Percentiles rank a stretch among this genome's conserved stretches.
Evolutionary conservation across 352 stramenopile species (phyloP).

Genomic region (Pythium rhizo-oryzae): DNA sequence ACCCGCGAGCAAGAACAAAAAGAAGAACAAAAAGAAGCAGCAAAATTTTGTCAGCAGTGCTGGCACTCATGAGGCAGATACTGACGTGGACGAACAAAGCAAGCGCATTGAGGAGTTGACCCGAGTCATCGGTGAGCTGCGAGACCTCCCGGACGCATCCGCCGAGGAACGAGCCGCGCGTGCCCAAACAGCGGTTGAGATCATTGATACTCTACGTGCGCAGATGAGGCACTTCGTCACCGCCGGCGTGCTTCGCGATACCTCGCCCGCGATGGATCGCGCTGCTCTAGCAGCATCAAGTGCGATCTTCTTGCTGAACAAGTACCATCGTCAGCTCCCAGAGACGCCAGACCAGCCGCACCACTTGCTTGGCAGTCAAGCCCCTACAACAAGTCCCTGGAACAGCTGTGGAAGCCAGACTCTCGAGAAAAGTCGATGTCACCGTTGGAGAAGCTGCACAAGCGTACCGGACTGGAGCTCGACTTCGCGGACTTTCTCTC

Average conservation of each 20-base stretch:
- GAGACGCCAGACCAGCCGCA: background rate
- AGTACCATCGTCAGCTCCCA: slow-evolving; percentile 17
- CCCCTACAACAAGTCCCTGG: slow-evolving; percentile 8
- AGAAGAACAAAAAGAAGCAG: slow-evolving; percentile 38
- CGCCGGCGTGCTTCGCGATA: background rate
- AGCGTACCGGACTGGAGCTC: background rate
- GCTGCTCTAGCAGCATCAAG: no score
- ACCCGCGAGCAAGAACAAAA: slow-evolving; percentile 28
- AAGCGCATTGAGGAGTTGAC: slow-evolving; percentile 13
- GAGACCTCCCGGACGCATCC: background rate
- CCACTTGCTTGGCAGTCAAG: no score
- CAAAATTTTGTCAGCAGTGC: slow-evolving; percentile 1
- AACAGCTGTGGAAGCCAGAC: background rate
- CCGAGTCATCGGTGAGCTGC: background rate
- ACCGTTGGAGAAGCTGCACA: slow-evolving; percentile 12
- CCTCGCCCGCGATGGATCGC: slow-evolving; percentile 5
- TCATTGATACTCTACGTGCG: slow-evolving; percentile 1
- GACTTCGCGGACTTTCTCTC: slow-evolving; percentile 12
- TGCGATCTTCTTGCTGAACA: slow-evolving; percentile 7
- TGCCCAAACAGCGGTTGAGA: slow-evolving; percentile 11
- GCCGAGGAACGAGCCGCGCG: no score
- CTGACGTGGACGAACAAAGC: background rate
- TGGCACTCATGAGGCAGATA: background rate
- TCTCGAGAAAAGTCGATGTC: background rate
- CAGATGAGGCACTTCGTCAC: background rate